These are phyloP conservation scores for Apiospora arundinis DNA, from an alignment of 2,329 filamentous ascomycete genomes.

Conservation along the genomic window DNA sequence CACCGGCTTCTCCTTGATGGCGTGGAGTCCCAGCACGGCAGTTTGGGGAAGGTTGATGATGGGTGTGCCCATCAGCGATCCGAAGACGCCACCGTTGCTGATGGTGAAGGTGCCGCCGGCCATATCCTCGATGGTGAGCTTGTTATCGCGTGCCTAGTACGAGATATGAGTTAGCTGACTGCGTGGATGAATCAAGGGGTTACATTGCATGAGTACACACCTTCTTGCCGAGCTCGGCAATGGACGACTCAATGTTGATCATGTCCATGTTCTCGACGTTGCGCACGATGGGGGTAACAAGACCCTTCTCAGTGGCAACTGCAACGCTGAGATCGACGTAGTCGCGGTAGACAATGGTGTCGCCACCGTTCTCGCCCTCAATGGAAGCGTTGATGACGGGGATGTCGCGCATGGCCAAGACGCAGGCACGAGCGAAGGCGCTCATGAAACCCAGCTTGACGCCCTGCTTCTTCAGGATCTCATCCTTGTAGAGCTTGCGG, in stretches of 20 bases:
- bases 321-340: slow-evolving; percentile 98
- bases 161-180: neutral
- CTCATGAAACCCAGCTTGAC: slow-evolving; percentile 99
- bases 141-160: slow-evolving; percentile 83
- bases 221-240: slow-evolving; percentile 96
- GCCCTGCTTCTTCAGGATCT: slow-evolving; percentile 92
- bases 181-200: neutral
- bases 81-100: slow-evolving; percentile 96
- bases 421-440: slow-evolving; percentile 88
- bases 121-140: slow-evolving; percentile 99
- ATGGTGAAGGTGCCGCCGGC: slow-evolving; percentile 98
- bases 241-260: slow-evolving; percentile 86
- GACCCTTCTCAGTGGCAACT: slow-evolving; percentile 95
- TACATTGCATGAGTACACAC: slow-evolving; percentile 48
- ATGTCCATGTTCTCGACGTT: slow-evolving; percentile 91
- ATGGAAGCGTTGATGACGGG: slow-evolving; percentile 96
- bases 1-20: slow-evolving; percentile 93
- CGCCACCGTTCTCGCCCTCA: slow-evolving; percentile 90
- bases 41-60: slow-evolving; percentile 98
- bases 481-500: slow-evolving; percentile 96
- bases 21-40: slow-evolving; percentile 89
- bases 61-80: slow-evolving; percentile 94
- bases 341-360: slow-evolving; percentile 97
- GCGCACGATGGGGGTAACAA: slow-evolving; percentile 95
- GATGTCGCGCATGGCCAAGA: slow-evolving; percentile 93